Percentiles rank a stretch among this genome's conserved stretches.
Evolutionary conservation across 345 rosid species (phyloP).

Genomic region (Eucalyptus caleyi): DNA sequence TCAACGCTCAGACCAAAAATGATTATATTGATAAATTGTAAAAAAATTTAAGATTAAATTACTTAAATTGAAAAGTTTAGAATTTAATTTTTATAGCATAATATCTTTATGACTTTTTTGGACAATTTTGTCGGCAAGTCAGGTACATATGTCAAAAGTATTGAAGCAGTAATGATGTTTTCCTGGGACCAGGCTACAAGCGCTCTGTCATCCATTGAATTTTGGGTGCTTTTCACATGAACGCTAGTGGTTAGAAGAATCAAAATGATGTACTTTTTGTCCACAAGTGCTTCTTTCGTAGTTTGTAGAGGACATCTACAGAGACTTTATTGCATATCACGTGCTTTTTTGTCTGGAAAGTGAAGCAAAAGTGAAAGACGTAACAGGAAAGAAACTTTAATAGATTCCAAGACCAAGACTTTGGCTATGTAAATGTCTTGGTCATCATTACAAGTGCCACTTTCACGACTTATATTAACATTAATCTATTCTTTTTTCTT

Average conservation of each 20-base stretch:
- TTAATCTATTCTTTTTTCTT: no score
- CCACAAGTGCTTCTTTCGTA: background rate
- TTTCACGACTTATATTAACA: background rate
- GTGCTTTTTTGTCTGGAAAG: background rate
- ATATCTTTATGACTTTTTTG: rapidly evolving
- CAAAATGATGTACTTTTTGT: background rate
- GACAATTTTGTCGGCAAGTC: background rate
- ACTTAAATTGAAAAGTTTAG: no score
- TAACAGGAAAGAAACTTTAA: background rate
- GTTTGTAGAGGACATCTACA: rapidly evolving
- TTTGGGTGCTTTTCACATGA: background rate
- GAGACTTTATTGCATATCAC: background rate
- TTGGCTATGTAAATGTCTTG: background rate
- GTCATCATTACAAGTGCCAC: background rate
- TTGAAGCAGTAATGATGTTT: background rate
- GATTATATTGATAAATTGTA: no score
- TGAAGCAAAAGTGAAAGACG: background rate
- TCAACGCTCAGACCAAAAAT: rapidly evolving
- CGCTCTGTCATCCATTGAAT: background rate
- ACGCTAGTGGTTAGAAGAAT: background rate
- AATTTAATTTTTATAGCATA: rapidly evolving
- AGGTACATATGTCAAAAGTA: rapidly evolving
- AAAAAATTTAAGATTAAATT: rapidly evolving
- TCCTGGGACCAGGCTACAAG: background rate
- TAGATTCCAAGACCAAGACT: background rate